A percentile compares a stretch with the other conserved stretches of the same genome.
Evolutionary conservation across 352 stramenopile species (phyloP).

Genomic region (Globisporangium radiosum): DNA sequence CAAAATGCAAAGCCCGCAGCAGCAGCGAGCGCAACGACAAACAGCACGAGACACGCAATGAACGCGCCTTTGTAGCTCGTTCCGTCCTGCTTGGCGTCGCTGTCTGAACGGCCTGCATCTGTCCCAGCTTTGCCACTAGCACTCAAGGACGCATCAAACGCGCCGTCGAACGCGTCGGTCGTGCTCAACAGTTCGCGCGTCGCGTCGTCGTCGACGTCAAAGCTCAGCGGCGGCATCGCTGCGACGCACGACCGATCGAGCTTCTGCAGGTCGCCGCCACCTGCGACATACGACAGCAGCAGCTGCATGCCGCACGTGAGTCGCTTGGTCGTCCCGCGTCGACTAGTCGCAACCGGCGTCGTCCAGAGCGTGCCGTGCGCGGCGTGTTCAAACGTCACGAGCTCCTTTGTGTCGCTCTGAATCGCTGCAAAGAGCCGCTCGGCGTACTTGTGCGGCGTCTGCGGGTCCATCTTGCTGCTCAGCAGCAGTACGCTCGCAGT

Average conservation of each 20-base stretch:
- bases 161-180: neutral
- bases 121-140: neutral
- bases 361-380: slow-evolving; percentile 7
- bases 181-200: neutral
- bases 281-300: slow-evolving; percentile 34
- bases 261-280: slow-evolving; percentile 22
- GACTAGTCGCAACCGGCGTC: slow-evolving; percentile 8
- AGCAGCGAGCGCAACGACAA: slow-evolving; percentile 1
- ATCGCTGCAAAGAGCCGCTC: slow-evolving; percentile 12
- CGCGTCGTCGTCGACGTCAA: slow-evolving; percentile 12
- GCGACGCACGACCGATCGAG: slow-evolving; percentile 39
- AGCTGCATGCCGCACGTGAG: slow-evolving; percentile 42
- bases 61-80: slow-evolving; percentile 10
- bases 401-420: slow-evolving; percentile 15
- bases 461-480: slow-evolving; percentile 24
- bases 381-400: slow-evolving; percentile 23
- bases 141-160: slow-evolving; percentile 7
- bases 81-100: neutral
- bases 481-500: slow-evolving; percentile 10
- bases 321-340: too few species aligned
- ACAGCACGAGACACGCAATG: slow-evolving; percentile 12
- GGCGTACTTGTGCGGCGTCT: slow-evolving; percentile 19
- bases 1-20: slow-evolving; percentile 3
- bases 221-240: slow-evolving; percentile 22
- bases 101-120: neutral